Evolutionary conservation across 345 rosid species (phyloP).

Genomic region (Salix koriyanagi): DNA sequence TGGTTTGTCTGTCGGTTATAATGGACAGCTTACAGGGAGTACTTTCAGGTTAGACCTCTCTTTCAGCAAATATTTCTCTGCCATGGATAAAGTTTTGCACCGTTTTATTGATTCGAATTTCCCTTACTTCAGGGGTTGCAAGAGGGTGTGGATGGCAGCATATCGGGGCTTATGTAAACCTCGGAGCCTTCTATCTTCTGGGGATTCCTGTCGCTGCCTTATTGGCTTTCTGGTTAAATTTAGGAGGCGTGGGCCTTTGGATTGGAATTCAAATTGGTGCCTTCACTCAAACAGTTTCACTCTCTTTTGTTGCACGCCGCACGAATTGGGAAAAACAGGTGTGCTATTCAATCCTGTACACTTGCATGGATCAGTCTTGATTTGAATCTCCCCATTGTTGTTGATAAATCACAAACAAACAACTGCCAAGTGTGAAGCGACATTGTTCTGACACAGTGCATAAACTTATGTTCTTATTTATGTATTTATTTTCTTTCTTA

Average conservation of each 20-base stretch:
- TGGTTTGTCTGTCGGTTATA: constrained; percentile 21
- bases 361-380: background rate
- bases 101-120: background rate
- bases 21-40: constrained; percentile 24
- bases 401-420: background rate
- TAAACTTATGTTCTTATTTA: background rate
- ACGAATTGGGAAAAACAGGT: constrained; percentile 24
- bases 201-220: constrained; percentile 22
- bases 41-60: constrained; percentile 14
- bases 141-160: constrained; percentile 28
- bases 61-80: background rate
- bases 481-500: background rate
- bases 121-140: constrained; percentile 10
- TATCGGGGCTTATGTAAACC: constrained; percentile 18
- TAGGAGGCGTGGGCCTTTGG: constrained; percentile 22
- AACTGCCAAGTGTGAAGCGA: background rate
- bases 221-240: constrained; percentile 17
- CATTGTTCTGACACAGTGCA: background rate
- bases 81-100: background rate
- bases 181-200: constrained; percentile 17
- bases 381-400: background rate
- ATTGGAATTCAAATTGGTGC: constrained; percentile 20
- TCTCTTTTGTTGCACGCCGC: constrained; percentile 6
- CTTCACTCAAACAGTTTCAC: constrained; percentile 6
- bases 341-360: background rate